Percentiles rank a stretch among this genome's conserved stretches.
Conservation (phyloP, 2,329 filamentous ascomycete species). For the Trichophyton benhamiae region DNA sequence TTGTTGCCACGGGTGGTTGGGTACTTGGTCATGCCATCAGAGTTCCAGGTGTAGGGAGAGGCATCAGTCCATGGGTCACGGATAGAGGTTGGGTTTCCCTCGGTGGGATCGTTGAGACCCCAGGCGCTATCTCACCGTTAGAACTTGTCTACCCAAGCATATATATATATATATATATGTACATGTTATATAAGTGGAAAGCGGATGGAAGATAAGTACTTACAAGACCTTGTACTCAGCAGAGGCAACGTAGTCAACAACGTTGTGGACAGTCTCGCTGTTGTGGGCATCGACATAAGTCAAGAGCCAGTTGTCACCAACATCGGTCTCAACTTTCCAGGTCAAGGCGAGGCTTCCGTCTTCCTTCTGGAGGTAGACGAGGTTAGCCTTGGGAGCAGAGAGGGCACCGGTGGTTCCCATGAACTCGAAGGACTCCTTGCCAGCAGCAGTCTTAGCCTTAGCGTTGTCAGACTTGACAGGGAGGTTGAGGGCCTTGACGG, state of each 20-base stretch:
- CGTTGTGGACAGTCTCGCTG: constrained; percentile 9
- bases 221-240: constrained; percentile 11
- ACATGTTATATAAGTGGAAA: background rate
- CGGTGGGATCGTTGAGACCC: constrained; percentile 11
- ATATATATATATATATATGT: background rate
- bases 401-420: constrained; percentile 11
- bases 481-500: constrained; percentile 7
- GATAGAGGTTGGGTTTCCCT: constrained; percentile 4
- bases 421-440: constrained; percentile 9
- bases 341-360: constrained; percentile 9
- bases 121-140: constrained; percentile 4
- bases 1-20: constrained; percentile 12
- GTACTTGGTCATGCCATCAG: constrained; percentile 8
- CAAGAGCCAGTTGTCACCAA: constrained; percentile 12
- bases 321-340: constrained; percentile 12
- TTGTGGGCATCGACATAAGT: constrained; percentile 11
- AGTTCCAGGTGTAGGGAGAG: constrained; percentile 9
- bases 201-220: background rate
- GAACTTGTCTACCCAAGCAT: background rate
- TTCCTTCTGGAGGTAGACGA: constrained; percentile 11
- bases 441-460: constrained; percentile 5
- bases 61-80: constrained; percentile 8
- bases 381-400: constrained; percentile 9
- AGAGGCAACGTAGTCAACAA: constrained; percentile 11
- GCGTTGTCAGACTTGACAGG: constrained; percentile 9